Evolutionary conservation across 768 basidiomycete genomes (phyloP).

Genomic region (Kwoniella bestiolae): DNA sequence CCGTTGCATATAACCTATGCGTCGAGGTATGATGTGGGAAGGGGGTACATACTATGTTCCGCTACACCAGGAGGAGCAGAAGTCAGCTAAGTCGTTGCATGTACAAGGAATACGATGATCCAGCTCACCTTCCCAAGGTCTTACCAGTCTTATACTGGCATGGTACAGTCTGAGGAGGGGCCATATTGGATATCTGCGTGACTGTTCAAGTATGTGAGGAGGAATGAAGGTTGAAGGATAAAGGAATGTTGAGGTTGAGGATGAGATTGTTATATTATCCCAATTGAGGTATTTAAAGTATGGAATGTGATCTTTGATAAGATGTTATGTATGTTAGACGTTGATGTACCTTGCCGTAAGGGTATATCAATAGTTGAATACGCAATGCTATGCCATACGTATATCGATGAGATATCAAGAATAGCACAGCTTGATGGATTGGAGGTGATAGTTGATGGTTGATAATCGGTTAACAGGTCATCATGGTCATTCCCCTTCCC

Average conservation of each 20-base stretch:
- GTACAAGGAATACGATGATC: not conserved
- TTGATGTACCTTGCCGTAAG: no score
- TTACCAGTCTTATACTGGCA: slow-evolving; percentile 58
- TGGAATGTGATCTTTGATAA: not conserved
- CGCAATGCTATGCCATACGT: not conserved
- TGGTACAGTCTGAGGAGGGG: slow-evolving; percentile 54
- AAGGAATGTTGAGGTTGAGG: not conserved
- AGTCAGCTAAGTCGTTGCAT: not conserved
- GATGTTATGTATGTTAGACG: not conserved
- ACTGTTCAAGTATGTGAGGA: not conserved
- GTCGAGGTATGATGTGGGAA: not conserved
- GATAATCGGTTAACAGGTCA: no score
- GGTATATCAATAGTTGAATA: no score
- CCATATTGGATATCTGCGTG: slow-evolving; percentile 20
- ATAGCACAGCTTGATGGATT: not conserved
- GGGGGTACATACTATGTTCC: slow-evolving; percentile 70
- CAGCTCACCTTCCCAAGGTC: slow-evolving; percentile 55
- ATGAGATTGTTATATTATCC: not conserved
- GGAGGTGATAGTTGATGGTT: not conserved
- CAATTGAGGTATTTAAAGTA: not conserved
- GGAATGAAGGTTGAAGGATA: not conserved
- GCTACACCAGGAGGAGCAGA: slow-evolving; percentile 69
- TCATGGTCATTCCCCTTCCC: no score
- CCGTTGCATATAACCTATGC: not conserved
- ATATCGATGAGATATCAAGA: not conserved